phyloP scores from a whole-genome alignment of 306 rosid species.

The Fragaria nilgerrensis region DNA sequence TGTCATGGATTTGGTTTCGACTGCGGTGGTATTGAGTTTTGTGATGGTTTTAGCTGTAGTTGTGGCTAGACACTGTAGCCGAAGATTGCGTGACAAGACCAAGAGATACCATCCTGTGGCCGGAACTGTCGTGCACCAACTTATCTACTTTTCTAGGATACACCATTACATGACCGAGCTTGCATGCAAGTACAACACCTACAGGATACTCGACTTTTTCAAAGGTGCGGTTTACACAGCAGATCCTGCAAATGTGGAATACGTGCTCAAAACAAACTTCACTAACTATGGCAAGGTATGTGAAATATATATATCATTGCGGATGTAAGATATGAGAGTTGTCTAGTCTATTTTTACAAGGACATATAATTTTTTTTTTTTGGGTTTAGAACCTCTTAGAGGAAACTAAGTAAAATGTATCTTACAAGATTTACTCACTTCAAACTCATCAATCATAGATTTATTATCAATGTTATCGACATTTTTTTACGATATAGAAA shows the following conservation, averaged over 20 bases:
- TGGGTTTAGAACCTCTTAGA: too few relatives aligned
- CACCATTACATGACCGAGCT: constrained; percentile 25
- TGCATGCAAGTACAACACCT: constrained; percentile 14
- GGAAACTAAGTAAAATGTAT: too few relatives aligned
- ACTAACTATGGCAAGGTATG: constrained; percentile 25
- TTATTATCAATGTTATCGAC: too few relatives aligned
- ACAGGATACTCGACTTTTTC: constrained; percentile 19
- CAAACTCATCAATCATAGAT: too few relatives aligned
- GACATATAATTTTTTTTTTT: too few relatives aligned
- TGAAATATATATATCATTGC: too few relatives aligned
- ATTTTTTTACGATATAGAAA: too few relatives aligned
- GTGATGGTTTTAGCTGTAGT: background rate
- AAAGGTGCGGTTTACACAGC: constrained; percentile 17
- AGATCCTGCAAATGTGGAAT: constrained; percentile 30
- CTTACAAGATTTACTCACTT: too few relatives aligned
- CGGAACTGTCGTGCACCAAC: constrained; percentile 12
- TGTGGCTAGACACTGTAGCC: background rate
- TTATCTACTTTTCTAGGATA: constrained; percentile 16
- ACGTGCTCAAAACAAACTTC: constrained; percentile 32
- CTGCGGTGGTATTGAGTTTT: background rate
- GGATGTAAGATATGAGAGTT: too few relatives aligned
- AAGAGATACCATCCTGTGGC: constrained; percentile 25
- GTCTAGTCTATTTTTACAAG: too few relatives aligned
- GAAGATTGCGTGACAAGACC: background rate
- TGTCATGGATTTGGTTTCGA: background rate